phyloP scores from a whole-genome alignment of 2,329 filamentous ascomycete species.

The Seiridium cupressi region DNA sequence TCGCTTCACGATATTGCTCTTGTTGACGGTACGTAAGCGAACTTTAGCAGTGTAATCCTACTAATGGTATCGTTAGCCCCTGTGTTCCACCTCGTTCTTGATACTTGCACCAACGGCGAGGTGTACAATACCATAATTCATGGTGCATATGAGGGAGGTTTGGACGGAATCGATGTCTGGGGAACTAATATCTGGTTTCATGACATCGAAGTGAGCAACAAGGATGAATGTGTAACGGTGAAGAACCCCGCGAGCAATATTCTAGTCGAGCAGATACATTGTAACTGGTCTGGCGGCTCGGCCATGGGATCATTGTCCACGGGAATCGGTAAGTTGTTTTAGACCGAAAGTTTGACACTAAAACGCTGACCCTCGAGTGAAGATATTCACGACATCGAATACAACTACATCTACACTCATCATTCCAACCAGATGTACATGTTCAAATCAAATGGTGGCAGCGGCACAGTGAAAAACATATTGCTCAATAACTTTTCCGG shows the following conservation, averaged over 20 bases:
- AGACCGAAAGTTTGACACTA: background rate
- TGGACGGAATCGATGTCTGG: slow-evolving; percentile 57
- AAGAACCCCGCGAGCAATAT: slow-evolving; percentile 52
- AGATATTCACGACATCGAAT: slow-evolving; percentile 25
- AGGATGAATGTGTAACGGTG: slow-evolving; percentile 58
- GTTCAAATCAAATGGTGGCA: slow-evolving; percentile 61
- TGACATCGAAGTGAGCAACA: slow-evolving; percentile 58
- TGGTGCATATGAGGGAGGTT: slow-evolving; percentile 41
- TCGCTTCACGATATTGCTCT: slow-evolving; percentile 45
- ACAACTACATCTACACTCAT: slow-evolving; percentile 57
- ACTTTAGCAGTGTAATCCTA: background rate
- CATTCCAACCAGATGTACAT: slow-evolving; percentile 62
- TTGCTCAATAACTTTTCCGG: slow-evolving; percentile 59
- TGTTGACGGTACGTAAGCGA: slow-evolving; percentile 29
- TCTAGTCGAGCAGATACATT: slow-evolving; percentile 57
- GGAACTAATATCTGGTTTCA: slow-evolving; percentile 54
- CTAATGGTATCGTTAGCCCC: background rate
- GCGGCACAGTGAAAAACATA: slow-evolving; percentile 48
- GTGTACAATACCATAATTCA: slow-evolving; percentile 49
- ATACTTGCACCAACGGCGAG: slow-evolving; percentile 45
- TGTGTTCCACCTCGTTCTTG: slow-evolving; percentile 43
- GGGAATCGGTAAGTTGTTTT: slow-evolving; percentile 48
- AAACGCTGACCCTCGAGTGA: background rate
- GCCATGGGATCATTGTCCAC: slow-evolving; percentile 54
- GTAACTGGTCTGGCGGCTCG: slow-evolving; percentile 55